phyloP scores from a whole-genome alignment of 345 rosid species.

The Syzygium oleosum region DNA sequence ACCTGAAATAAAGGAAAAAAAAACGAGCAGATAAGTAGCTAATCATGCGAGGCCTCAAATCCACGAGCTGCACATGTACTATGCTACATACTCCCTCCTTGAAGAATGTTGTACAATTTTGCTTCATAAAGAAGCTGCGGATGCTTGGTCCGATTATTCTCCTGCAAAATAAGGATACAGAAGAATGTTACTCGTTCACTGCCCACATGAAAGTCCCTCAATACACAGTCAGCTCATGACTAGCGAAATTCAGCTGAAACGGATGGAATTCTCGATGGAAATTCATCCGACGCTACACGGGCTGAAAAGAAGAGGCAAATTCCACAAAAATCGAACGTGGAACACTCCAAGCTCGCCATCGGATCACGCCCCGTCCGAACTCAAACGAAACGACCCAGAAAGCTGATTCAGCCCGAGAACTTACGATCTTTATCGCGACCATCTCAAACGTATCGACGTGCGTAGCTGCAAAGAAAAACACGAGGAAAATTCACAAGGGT shows the following conservation, averaged over 20 bases:
- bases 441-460: conserved; percentile 51
- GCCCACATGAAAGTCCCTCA: background rate
- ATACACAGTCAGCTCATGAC: background rate
- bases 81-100: conserved; percentile 46
- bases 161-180: conserved; percentile 21
- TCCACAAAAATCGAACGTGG: background rate
- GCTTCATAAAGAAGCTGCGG: conserved; percentile 58
- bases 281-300: background rate
- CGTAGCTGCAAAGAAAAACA: conserved; percentile 32
- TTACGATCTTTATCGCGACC: conserved; percentile 68
- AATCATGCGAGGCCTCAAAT: background rate
- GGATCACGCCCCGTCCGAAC: background rate
- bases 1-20: conserved; percentile 12
- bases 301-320: background rate
- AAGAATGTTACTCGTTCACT: background rate
- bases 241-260: background rate
- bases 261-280: background rate
- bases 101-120: conserved; percentile 46
- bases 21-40: background rate
- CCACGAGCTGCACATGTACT: background rate
- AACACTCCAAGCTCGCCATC: background rate
- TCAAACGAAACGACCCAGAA: background rate
- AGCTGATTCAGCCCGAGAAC: conserved; percentile 5
- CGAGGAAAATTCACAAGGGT: background rate
- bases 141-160: conserved; percentile 48